Percentiles rank a stretch among this genome's conserved stretches.
These are phyloP conservation scores for Spathaspora arborariae DNA, from an alignment of 805 yeast genomes.

Conservation along the genomic window DNA sequence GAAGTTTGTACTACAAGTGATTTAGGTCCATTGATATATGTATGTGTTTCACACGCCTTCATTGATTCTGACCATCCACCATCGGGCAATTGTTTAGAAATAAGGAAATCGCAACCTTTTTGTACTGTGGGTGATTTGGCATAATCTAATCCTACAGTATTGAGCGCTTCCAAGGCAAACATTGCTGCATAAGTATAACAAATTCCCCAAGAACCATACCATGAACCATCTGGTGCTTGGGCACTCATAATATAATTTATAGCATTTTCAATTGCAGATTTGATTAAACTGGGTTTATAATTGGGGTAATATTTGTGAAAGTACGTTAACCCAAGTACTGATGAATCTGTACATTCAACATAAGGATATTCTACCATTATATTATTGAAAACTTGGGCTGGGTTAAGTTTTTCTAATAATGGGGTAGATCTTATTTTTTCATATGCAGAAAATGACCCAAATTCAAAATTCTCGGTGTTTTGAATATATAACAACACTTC, in stretches of 20 bases:
- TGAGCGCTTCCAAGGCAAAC: slow-evolving; percentile 95
- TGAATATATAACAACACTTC: slow-evolving; percentile 76
- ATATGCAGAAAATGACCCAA: slow-evolving; percentile 90
- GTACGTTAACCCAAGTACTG: slow-evolving; percentile 81
- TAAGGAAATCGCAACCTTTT: slow-evolving; percentile 82
- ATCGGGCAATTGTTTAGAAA: slow-evolving; percentile 69
- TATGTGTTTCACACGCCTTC: slow-evolving; percentile 79
- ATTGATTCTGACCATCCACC: slow-evolving; percentile 99
- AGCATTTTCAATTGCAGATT: slow-evolving; percentile 69
- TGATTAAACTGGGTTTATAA: slow-evolving; percentile 65
- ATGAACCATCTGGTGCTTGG: slow-evolving; percentile 82
- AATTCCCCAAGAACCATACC: slow-evolving; percentile 99
- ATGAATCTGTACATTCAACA: slow-evolving; percentile 96
- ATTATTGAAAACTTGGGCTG: slow-evolving; percentile 97
- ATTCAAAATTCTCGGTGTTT: slow-evolving; percentile 72
- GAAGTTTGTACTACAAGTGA: slow-evolving; percentile 86
- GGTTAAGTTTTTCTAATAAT: slow-evolving; percentile 72
- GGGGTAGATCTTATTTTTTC: slow-evolving; percentile 83
- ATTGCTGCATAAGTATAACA: slow-evolving; percentile 94
- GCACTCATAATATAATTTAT: slow-evolving; percentile 62
- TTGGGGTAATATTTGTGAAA: slow-evolving; percentile 61
- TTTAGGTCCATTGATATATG: slow-evolving; percentile 61
- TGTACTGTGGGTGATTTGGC: slow-evolving; percentile 56
- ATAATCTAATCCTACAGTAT: slow-evolving; percentile 64
- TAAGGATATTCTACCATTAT: slow-evolving; percentile 99